Conservation (phyloP, 179 eudicot species). For the Amaranthus tricolor region DNA sequence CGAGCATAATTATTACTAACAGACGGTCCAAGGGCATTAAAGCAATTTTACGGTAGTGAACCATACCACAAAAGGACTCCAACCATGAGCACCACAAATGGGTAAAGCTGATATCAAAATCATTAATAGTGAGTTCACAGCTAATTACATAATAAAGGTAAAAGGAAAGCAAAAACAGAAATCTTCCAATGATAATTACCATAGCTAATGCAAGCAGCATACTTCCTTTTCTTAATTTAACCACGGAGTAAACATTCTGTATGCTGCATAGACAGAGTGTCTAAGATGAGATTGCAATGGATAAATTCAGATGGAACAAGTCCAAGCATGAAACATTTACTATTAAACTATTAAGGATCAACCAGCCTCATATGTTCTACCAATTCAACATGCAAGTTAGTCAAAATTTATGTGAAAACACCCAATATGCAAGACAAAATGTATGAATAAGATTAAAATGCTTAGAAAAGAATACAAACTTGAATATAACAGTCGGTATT, state of each 20-base stretch:
- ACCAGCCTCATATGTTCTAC: constrained; percentile 3
- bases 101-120: constrained; percentile 64
- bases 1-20: constrained; percentile 12
- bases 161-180: background rate
- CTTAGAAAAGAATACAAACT: constrained; percentile 50
- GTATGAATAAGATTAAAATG: background rate
- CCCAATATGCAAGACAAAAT: background rate
- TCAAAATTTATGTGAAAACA: background rate
- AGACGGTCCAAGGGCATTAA: constrained; percentile 11
- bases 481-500: constrained; percentile 77
- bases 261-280: constrained; percentile 52
- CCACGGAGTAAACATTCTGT: constrained; percentile 65
- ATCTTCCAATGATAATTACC: constrained; percentile 39
- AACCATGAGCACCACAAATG: constrained; percentile 73
- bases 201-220: constrained; percentile 86
- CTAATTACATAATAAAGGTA: background rate
- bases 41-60: constrained; percentile 14
- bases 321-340: background rate
- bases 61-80: constrained; percentile 80
- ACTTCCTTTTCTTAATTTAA: constrained; percentile 74
- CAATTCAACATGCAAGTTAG: background rate
- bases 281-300: constrained; percentile 5
- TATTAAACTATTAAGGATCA: too few species aligned
- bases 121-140: constrained; percentile 18
- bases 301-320: background rate